phyloP scores from a whole-genome alignment of 495 filamentous ascomycete species.

The Neurospora sp. region DNA sequence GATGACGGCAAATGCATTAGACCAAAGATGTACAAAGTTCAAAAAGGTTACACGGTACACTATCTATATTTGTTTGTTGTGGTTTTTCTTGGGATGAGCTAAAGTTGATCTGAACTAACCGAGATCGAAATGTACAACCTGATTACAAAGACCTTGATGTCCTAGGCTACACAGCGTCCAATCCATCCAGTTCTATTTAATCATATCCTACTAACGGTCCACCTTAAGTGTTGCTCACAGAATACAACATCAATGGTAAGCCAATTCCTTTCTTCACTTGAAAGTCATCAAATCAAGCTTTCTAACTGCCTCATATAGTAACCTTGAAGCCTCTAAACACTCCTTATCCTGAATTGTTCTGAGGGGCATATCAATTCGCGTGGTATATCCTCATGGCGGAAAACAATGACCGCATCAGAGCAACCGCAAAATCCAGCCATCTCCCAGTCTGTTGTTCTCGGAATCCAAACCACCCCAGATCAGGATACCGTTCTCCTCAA shows the following conservation, averaged over 20 bases:
- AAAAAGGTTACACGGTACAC: neutral
- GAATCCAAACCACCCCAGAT: conserved; percentile 42
- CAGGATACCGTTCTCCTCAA: conserved; percentile 41
- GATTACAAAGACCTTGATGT: neutral
- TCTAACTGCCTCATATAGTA: neutral
- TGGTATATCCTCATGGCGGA: neutral
- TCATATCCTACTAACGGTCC: neutral
- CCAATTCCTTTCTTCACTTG: neutral
- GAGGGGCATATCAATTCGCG: neutral
- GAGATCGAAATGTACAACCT: neutral
- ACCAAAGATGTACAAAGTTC: neutral
- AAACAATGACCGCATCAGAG: conserved; percentile 13
- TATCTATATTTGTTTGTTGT: neutral
- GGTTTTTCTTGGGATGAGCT: neutral
- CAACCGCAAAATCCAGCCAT: conserved; percentile 47
- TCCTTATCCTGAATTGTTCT: neutral
- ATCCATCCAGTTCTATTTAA: neutral
- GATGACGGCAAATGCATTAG: neutral
- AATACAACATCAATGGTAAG: neutral
- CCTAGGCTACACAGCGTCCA: neutral
- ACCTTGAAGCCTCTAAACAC: neutral
- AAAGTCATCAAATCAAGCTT: neutral
- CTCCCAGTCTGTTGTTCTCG: conserved; percentile 33
- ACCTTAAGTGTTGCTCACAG: neutral
- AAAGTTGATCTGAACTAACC: neutral